Evolutionary conservation across 139 green algal genomes (phyloP).

Genomic region (Axilococcus clingmanii): DNA sequence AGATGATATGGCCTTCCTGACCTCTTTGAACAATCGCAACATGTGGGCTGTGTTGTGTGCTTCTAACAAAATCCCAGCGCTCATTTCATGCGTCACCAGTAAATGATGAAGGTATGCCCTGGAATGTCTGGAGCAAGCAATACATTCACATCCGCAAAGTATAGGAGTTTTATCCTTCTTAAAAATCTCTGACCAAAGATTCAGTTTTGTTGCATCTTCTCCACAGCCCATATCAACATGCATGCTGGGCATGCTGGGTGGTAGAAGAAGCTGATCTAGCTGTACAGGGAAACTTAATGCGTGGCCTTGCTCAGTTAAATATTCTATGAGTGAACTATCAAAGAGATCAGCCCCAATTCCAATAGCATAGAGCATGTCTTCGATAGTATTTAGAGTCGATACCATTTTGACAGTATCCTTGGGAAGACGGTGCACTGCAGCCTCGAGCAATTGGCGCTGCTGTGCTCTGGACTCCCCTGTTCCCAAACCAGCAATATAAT

Average conservation of each 20-base stretch:
- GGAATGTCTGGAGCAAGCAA: conserved; percentile 47
- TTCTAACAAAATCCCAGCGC: conserved; percentile 61
- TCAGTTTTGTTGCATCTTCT: conserved; percentile 48
- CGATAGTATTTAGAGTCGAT: conserved; percentile 20
- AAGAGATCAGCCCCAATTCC: conserved; percentile 38
- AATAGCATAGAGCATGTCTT: conserved; percentile 51
- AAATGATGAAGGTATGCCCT: conserved; percentile 72
- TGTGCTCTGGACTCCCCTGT: conserved; percentile 42
- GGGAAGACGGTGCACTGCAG: conserved; percentile 27
- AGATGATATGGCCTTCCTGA: conserved; percentile 28
- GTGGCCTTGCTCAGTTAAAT: conserved; percentile 37
- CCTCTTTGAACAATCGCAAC: conserved; percentile 37
- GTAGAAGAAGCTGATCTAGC: background rate
- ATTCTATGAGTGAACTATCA: conserved; percentile 33
- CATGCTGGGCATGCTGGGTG: background rate
- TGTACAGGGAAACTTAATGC: conserved; percentile 47
- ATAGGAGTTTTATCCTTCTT: conserved; percentile 43
- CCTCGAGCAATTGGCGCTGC: conserved; percentile 24
- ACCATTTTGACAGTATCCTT: conserved; percentile 30
- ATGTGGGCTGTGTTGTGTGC: conserved; percentile 62
- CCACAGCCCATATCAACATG: conserved; percentile 1
- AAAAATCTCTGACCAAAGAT: conserved; percentile 49
- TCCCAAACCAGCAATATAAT: conserved; percentile 50
- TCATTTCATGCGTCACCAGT: conserved; percentile 65
- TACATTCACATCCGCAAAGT: conserved; percentile 53